These are phyloP conservation scores for Leccinum pachyderme DNA, from an alignment of 1,284 basidiomycete species.

Conservation along the genomic window DNA sequence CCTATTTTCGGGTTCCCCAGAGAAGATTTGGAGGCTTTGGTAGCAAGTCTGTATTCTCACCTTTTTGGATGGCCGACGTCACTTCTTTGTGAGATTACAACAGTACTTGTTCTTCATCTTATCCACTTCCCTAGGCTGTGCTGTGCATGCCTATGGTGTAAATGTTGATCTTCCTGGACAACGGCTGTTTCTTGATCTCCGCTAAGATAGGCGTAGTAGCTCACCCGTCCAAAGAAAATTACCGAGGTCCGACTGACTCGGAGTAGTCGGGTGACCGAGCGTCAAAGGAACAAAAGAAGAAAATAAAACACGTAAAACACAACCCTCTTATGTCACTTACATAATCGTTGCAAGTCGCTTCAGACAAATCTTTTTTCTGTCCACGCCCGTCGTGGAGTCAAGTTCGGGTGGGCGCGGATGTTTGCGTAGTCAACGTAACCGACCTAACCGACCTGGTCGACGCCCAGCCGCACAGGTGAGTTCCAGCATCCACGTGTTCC, in stretches of 20 bases:
- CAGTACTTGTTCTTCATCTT: neutral
- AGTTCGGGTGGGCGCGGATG: neutral
- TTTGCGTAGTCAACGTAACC: neutral
- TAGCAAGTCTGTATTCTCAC: neutral
- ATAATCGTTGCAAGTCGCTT: too few species aligned
- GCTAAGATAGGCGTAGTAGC: neutral
- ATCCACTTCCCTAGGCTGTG: neutral
- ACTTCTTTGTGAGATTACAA: neutral
- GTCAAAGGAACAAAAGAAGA: neutral
- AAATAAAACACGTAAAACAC: neutral
- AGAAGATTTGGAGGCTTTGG: neutral
- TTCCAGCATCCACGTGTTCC: neutral
- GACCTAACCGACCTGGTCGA: neutral
- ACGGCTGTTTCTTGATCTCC: neutral
- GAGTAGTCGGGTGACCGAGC: neutral
- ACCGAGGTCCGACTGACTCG: neutral
- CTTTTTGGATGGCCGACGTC: neutral
- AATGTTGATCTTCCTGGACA: neutral
- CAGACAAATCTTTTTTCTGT: neutral
- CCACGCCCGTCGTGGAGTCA: neutral
- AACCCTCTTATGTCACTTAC: too few species aligned
- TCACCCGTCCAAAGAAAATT: neutral
- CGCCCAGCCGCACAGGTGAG: neutral
- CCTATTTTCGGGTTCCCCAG: neutral
- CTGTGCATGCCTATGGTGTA: neutral